Percentiles rank a stretch among this genome's conserved stretches.
These are phyloP conservation scores for Camellia oleifera DNA, from an alignment of 179 eudicot genomes.

Conservation along the genomic window DNA sequence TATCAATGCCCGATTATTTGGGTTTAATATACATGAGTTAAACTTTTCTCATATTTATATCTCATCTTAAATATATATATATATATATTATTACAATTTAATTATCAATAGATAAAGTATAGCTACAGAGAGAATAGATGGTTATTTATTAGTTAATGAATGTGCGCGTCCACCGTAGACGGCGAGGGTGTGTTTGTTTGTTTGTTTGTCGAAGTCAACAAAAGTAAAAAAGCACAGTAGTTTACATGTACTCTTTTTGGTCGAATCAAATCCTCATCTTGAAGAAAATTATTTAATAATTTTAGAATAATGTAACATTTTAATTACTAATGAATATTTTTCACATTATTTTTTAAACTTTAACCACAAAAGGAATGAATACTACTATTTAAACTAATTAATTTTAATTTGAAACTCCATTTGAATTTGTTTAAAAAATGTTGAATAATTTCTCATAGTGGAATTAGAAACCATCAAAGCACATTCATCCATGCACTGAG, in stretches of 20 bases:
- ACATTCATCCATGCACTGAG: slow-evolving; percentile 9
- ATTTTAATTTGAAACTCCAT: no score
- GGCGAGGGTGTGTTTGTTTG: background rate
- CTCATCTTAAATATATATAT: no score
- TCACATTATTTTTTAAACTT: no score
- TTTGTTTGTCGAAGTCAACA: background rate
- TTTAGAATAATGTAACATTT: no score
- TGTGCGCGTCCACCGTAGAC: background rate
- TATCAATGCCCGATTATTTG: background rate
- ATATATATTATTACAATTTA: background rate
- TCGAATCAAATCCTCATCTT: slow-evolving; percentile 11
- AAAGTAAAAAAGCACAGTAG: background rate
- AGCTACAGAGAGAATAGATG: background rate
- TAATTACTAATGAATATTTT: no score
- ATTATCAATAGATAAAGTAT: background rate
- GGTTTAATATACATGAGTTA: no score
- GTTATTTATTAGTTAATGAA: background rate
- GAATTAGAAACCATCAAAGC: background rate
- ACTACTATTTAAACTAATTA: no score
- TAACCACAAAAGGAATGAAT: no score
- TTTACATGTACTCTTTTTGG: slow-evolving; percentile 12
- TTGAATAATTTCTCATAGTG: no score
- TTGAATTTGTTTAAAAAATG: no score
- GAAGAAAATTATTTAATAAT: background rate
- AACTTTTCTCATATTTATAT: no score